Percentiles rank a stretch among this genome's conserved stretches.
phyloP scores from a whole-genome alignment of 2,329 filamentous ascomycete genomes.

The Xylaria hypoxylon region DNA sequence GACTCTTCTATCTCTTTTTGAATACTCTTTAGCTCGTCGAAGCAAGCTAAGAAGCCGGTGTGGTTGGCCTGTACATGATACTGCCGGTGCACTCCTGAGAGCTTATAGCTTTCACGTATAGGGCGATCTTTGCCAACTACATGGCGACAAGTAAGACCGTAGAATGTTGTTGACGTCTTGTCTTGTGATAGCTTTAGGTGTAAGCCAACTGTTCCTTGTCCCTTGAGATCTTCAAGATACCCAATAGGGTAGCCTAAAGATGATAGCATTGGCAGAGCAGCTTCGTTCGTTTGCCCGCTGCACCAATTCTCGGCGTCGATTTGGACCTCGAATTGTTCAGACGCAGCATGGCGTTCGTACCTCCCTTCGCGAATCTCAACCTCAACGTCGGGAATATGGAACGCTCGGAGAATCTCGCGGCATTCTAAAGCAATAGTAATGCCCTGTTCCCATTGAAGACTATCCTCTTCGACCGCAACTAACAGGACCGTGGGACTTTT shows the following conservation, averaged over 20 bases:
- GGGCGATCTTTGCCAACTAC: constrained; percentile 8
- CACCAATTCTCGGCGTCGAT: not conserved
- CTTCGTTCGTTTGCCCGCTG: too few relatives aligned
- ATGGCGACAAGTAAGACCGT: constrained; percentile 18
- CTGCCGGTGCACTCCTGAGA: constrained; percentile 1
- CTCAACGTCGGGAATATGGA: constrained; percentile 10
- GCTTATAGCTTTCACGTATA: constrained; percentile 6
- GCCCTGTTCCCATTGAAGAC: constrained; percentile 16
- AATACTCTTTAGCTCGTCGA: not conserved
- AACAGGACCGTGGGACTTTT: constrained; percentile 17
- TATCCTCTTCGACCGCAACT: constrained; percentile 17
- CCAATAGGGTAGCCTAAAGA: constrained; percentile 3
- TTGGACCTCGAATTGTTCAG: not conserved
- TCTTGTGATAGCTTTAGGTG: constrained; percentile 1
- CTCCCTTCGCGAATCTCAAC: constrained; percentile 14
- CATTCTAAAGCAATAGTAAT: constrained; percentile 13
- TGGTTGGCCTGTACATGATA: constrained; percentile 12
- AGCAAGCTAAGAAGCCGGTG: not conserved
- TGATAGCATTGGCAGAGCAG: constrained; percentile 1
- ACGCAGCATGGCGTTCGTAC: constrained; percentile 7
- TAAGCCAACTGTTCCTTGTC: constrained; percentile 14
- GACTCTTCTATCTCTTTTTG: not conserved
- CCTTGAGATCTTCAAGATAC: not conserved
- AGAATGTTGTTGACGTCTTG: constrained; percentile 1
- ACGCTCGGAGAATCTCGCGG: constrained; percentile 2